Evolutionary conservation across 2,329 filamentous ascomycete genomes (phyloP), one percentile per base, ranked within the genome.

Genomic region (Botryosphaeria dothidea): DNA sequence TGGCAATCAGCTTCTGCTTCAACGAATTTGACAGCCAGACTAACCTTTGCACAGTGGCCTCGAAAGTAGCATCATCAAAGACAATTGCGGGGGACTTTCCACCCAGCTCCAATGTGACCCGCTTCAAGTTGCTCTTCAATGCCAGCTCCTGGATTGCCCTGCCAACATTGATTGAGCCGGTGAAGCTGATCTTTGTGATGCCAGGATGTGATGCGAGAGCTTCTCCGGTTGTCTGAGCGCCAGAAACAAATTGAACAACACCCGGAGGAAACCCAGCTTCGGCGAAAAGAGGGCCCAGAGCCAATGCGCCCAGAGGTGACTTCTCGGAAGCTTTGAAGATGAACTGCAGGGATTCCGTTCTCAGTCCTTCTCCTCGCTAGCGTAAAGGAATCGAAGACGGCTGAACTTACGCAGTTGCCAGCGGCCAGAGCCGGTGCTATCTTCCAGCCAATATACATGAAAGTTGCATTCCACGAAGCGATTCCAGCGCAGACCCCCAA

Each of bases 101-200:
- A 62, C 93, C 93, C 0, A 96, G 84, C 79, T 97, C 93, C 90
- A 96, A 93, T 19, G 93, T 96, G 54, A 95, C 89, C 73, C 92
- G 92, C 79, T 96, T 96, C 90, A 96, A 92, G 70, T 86, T 87
- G 34, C 86, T 27, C 64, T 64, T 17, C 86, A 1, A 90, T 88
- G 3, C 92, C 92, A 41, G 88, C 82, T 49, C 85, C 86, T 13
- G 92, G 92, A 9, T 96, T 92, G 75, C 92, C 93, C 78, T 87
- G 86, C 92, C 92, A 0, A 92, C 96, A 65, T 87, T 85, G 25
- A 96, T 92, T 74, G 95, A 92, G n/a, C 92, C 92, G 0, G 92
- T 96, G 80, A 96, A 96, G 73, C 90, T 92, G 71, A 96, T 92
- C 79, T 96, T 96, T 66, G 90, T 89, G 71, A 96, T 89, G 54